A percentile compares a stretch with the other conserved stretches of the same genome.
These are phyloP conservation scores for Sugiyamaella chiloensis DNA, from an alignment of 805 yeast species.

Conservation along the genomic window DNA sequence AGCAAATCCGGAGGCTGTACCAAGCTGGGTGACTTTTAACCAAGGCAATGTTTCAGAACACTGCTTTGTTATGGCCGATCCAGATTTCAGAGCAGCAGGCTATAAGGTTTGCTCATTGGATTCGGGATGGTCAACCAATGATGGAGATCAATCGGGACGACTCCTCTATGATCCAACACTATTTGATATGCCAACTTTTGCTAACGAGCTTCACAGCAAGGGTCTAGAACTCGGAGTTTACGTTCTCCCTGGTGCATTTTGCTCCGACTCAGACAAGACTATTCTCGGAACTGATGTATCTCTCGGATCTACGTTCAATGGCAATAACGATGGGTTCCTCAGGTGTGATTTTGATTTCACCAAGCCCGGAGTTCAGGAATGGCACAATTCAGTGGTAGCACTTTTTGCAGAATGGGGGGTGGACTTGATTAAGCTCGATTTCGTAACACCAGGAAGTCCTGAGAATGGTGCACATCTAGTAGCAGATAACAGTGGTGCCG, in stretches of 20 bases:
- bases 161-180: conserved; percentile 9
- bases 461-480: conserved; percentile 13
- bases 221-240: conserved; percentile 16
- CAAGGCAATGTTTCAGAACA: conserved; percentile 13
- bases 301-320: conserved; percentile 7
- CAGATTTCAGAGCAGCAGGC: conserved; percentile 10
- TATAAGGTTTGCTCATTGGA: conserved; percentile 14
- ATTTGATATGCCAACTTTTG: conserved; percentile 13
- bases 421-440: conserved; percentile 17
- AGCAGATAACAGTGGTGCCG: conserved; percentile 14
- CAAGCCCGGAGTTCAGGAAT: conserved; percentile 16
- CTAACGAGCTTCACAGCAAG: conserved; percentile 14
- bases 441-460: conserved; percentile 18
- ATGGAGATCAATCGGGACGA: conserved; percentile 13
- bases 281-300: conserved; percentile 10
- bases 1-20: conserved; percentile 11
- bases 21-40: conserved; percentile 9
- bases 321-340: conserved; percentile 9
- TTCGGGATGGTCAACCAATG: conserved; percentile 14
- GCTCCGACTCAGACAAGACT: conserved; percentile 10
- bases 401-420: conserved; percentile 14
- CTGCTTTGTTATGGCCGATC: conserved; percentile 12
- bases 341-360: conserved; percentile 16
- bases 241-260: conserved; percentile 15
- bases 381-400: conserved; percentile 13